Conservation (phyloP, 75 land plant genomes). For the Cryptomeria japonica region DNA sequence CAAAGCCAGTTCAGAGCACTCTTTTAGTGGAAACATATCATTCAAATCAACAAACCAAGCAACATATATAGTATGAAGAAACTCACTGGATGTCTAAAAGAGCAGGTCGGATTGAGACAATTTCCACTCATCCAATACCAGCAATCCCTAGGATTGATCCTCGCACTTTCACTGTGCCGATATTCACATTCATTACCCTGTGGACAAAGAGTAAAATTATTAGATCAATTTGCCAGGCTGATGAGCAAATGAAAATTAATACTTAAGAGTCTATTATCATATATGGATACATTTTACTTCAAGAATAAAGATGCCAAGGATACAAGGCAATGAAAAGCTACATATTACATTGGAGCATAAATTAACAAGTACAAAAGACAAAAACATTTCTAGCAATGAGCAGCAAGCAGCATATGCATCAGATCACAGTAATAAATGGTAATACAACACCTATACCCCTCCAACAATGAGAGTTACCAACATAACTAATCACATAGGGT, state of each 20-base stretch:
- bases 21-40: not conserved
- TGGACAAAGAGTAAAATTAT: constrained; percentile 26
- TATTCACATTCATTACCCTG: constrained; percentile 81
- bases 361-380: no score
- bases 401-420: no score
- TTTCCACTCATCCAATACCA: constrained; percentile 61
- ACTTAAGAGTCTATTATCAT: not conserved
- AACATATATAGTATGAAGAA: not conserved
- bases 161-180: constrained; percentile 77
- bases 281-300: not conserved
- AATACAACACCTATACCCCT: no score
- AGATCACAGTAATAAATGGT: no score
- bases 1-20: not conserved
- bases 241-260: not conserved
- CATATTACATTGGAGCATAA: not conserved
- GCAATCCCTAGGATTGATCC: constrained; percentile 77
- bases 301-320: not conserved
- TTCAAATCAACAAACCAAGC: not conserved
- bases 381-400: no score
- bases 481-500: no score
- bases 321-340: not conserved
- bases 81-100: constrained; percentile 80
- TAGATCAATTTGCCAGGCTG: not conserved
- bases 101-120: constrained; percentile 68
- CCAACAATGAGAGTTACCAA: no score